Conservation (phyloP, 2,329 filamentous ascomycete species). For the Emmonsia crescens region DNA sequence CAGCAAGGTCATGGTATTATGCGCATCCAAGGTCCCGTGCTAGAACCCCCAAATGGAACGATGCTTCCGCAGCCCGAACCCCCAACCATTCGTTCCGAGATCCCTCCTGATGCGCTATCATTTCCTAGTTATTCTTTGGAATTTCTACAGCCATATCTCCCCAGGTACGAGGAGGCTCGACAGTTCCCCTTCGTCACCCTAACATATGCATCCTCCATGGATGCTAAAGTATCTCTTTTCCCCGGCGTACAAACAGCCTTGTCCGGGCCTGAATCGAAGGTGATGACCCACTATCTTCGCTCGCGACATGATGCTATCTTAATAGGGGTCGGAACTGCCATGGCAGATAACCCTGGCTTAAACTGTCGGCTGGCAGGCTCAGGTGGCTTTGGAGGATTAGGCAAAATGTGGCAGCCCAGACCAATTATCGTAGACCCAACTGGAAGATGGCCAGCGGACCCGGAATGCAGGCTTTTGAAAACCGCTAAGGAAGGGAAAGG, state of each 20-base stretch:
- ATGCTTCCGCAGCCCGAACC: neutral
- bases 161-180: conserved; percentile 23
- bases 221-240: conserved; percentile 63
- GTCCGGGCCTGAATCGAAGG: conserved; percentile 73
- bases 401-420: conserved; percentile 54
- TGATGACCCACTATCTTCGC: conserved; percentile 91
- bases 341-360: conserved; percentile 73
- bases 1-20: conserved; percentile 35
- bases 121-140: conserved; percentile 36
- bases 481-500: conserved; percentile 56
- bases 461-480: conserved; percentile 53
- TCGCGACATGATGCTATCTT: conserved; percentile 74
- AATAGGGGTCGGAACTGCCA: conserved; percentile 71
- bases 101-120: conserved; percentile 31
- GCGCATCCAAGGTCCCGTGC: conserved; percentile 17
- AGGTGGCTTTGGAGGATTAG: conserved; percentile 44
- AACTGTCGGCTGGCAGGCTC: conserved; percentile 66
- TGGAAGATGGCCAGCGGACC: conserved; percentile 57
- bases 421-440: conserved; percentile 74
- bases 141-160: conserved; percentile 44
- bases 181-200: conserved; percentile 56
- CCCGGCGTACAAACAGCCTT: conserved; percentile 73
- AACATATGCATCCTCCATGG: conserved; percentile 84
- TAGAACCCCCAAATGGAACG: conserved; percentile 8
- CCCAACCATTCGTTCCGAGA: neutral